phyloP scores from a whole-genome alignment of 106 monocot genomes.

The Dendrobium chrysotoxum region DNA sequence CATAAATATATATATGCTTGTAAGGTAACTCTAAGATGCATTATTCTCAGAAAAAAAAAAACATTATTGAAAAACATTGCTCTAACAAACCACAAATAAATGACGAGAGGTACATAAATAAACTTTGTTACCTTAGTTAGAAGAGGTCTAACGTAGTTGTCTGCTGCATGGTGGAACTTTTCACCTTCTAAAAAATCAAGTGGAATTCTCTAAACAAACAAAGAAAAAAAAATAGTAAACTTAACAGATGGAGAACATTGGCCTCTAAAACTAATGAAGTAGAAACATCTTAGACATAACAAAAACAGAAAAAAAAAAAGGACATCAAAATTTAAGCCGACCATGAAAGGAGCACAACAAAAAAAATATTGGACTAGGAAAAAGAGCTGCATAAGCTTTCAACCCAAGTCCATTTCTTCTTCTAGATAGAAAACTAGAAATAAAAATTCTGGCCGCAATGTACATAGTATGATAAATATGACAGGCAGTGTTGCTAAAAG shows the following conservation, averaged over 20 bases:
- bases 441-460: background rate
- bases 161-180: slow-evolving; percentile 65
- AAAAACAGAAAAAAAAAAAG: background rate
- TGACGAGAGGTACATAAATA: background rate
- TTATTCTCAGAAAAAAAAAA: background rate
- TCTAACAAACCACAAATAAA: background rate
- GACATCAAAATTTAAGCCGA: background rate
- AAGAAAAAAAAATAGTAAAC: background rate
- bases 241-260: background rate
- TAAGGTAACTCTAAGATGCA: background rate
- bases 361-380: background rate
- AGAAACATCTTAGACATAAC: background rate
- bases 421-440: background rate
- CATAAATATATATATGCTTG: background rate
- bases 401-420: background rate
- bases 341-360: background rate
- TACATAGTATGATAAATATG: background rate
- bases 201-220: slow-evolving; percentile 69
- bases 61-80: too few species aligned
- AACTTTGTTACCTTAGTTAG: slow-evolving; percentile 62
- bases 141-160: slow-evolving; percentile 77
- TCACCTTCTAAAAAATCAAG: slow-evolving; percentile 94
- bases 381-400: background rate
- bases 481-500: background rate
- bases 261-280: background rate